phyloP scores from a whole-genome alignment of 2,329 filamentous ascomycete species.

The Xylariaceae sp. region DNA sequence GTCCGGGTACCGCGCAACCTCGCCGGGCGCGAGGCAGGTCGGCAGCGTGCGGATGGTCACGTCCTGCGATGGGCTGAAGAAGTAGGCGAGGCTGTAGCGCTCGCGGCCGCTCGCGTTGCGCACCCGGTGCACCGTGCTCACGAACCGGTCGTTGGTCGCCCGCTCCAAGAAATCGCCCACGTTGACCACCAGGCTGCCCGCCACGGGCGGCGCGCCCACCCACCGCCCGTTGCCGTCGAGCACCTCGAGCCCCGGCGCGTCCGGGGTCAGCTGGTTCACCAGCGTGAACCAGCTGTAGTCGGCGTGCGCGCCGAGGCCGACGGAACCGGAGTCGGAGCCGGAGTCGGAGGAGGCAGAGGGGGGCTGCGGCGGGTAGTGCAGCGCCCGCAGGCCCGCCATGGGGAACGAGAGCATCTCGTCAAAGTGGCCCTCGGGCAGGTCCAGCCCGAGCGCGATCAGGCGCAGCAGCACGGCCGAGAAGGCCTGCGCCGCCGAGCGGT shows the following conservation, averaged over 20 bases:
- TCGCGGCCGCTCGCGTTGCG: conserved; percentile 22
- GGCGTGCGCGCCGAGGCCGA: conserved; percentile 31
- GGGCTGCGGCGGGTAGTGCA: conserved; percentile 33
- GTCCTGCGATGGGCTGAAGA: conserved; percentile 36
- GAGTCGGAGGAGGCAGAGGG: not conserved
- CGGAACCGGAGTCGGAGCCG: conserved; percentile 7
- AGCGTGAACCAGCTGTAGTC: conserved; percentile 41
- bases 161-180: conserved; percentile 35
- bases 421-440: conserved; percentile 27
- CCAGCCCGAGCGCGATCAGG: conserved; percentile 15
- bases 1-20: conserved; percentile 5
- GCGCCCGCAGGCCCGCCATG: conserved; percentile 34
- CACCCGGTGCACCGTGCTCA: conserved; percentile 38
- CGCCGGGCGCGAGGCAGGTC: conserved; percentile 4
- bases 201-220: conserved; percentile 32
- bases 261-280: conserved; percentile 30
- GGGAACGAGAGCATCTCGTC: conserved; percentile 31
- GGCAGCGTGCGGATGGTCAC: conserved; percentile 30
- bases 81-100: conserved; percentile 37
- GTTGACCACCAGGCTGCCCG: conserved; percentile 35
- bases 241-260: conserved; percentile 39
- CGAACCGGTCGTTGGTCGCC: conserved; percentile 33
- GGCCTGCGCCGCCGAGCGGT: conserved; percentile 6
- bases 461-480: conserved; percentile 10
- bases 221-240: conserved; percentile 32